A percentile compares a stretch with the other conserved stretches of the same genome.
phyloP scores from a whole-genome alignment of 352 stramenopile species.

The Phytophthora macrochlamydospora region DNA sequence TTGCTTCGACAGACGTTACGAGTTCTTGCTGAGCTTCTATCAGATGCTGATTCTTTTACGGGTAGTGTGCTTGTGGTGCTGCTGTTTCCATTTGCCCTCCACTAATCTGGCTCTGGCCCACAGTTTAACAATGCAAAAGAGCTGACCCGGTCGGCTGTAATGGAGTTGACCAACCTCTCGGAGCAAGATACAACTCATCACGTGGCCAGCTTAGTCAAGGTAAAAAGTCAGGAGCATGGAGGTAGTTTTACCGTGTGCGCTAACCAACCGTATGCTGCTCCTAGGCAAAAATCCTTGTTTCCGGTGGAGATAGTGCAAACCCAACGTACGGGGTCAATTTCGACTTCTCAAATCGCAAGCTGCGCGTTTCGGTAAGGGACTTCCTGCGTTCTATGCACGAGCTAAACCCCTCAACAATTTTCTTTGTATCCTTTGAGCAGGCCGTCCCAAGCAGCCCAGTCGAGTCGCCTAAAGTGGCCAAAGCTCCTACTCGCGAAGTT shows the following conservation, averaged over 20 bases:
- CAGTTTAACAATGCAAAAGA: slow-evolving; percentile 73
- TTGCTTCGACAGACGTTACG: slow-evolving; percentile 79
- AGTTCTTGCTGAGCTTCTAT: slow-evolving; percentile 84
- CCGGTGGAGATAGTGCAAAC: slow-evolving; percentile 25
- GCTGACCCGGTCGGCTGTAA: slow-evolving; percentile 41
- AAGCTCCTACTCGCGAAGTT: slow-evolving; percentile 65
- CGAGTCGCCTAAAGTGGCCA: slow-evolving; percentile 66
- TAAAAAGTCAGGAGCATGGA: neutral
- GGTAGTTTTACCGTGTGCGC: no score
- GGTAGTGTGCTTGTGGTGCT: slow-evolving; percentile 32
- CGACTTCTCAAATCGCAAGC: slow-evolving; percentile 51
- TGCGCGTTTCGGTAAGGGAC: slow-evolving; percentile 50
- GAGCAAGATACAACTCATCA: slow-evolving; percentile 67
- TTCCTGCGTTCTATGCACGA: neutral
- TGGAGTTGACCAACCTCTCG: slow-evolving; percentile 63
- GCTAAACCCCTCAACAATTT: neutral
- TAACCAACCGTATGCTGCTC: neutral
- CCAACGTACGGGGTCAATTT: slow-evolving; percentile 50
- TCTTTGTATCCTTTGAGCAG: slow-evolving; percentile 17
- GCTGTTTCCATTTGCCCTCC: neutral
- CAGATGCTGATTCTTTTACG: slow-evolving; percentile 83
- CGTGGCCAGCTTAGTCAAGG: slow-evolving; percentile 77
- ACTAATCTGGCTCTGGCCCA: neutral
- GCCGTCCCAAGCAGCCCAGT: slow-evolving; percentile 67
- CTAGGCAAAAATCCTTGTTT: slow-evolving; percentile 51